Evolutionary conservation across 208 protist species (phyloP).

Genomic region (Leishmania martiniquensis): DNA sequence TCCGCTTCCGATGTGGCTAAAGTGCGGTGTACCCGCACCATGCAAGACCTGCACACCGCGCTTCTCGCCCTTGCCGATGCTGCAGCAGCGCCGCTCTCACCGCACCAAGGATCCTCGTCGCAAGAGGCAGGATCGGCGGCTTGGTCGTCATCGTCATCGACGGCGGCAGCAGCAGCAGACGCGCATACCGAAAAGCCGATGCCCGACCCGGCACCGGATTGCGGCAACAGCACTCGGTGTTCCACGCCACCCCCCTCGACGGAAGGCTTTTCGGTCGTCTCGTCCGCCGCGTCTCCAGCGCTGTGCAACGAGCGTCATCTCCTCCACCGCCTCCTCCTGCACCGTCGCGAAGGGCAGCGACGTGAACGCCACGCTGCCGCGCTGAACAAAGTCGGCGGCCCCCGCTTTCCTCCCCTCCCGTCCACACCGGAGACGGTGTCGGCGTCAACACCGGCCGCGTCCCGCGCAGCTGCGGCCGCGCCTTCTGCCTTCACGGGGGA

Average conservation of each 20-base stretch:
- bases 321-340: conserved; percentile 24
- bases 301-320: conserved; percentile 10
- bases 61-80: conserved; percentile 24
- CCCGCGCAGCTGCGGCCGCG: not conserved
- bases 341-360: conserved; percentile 14
- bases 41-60: conserved; percentile 27
- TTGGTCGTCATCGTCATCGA: not conserved
- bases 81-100: not conserved
- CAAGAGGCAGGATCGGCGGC: not conserved
- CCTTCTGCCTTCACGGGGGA: not conserved
- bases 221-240: not conserved
- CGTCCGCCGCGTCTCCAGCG: not conserved
- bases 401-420: not conserved
- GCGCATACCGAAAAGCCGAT: not conserved
- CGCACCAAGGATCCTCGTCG: not conserved
- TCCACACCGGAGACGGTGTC: not conserved
- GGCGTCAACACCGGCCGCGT: not conserved
- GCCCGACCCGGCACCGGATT: not conserved
- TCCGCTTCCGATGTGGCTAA: not conserved
- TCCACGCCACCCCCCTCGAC: not conserved
- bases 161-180: not conserved
- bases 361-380: not conserved
- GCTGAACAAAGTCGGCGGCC: no score
- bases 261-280: not conserved
- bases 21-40: conserved; percentile 12